Conservation (phyloP, 2,329 filamentous ascomycete genomes). For the Claviceps maximensis region DNA sequence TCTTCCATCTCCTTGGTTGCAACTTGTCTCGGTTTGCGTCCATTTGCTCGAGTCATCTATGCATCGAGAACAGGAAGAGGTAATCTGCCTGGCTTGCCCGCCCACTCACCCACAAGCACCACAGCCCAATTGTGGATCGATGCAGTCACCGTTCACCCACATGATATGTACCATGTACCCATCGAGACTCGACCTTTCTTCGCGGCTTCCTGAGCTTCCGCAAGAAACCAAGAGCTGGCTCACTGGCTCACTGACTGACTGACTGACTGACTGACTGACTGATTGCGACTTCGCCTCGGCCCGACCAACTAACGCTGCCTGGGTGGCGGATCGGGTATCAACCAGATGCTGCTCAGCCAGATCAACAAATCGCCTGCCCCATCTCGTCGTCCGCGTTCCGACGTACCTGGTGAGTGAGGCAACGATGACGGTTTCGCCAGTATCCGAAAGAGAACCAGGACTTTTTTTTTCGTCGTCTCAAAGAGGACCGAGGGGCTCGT, state of each 20-base stretch:
- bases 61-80: not conserved
- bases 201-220: not conserved
- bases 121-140: constrained; percentile 8
- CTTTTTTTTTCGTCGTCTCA: not conserved
- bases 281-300: not conserved
- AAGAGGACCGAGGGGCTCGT: not conserved
- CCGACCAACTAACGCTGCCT: not conserved
- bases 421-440: not conserved
- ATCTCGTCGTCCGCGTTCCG: not conserved
- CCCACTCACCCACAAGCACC: not conserved
- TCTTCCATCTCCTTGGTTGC: not conserved
- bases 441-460: not conserved
- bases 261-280: too few species aligned
- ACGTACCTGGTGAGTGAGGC: not conserved
- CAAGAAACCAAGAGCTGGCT: not conserved
- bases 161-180: not conserved
- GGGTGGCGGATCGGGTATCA: constrained; percentile 7
- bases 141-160: not conserved
- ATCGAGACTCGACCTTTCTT: not conserved
- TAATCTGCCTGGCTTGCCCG: not conserved
- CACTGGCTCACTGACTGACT: too few species aligned
- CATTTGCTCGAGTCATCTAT: not conserved
- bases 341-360: not conserved
- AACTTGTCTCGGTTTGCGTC: not conserved
- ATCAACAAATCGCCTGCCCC: not conserved